Percentiles rank a stretch among this genome's conserved stretches.
Conservation (phyloP, 2,329 filamentous ascomycete species). For the Lasiodiplodia sp. region DNA sequence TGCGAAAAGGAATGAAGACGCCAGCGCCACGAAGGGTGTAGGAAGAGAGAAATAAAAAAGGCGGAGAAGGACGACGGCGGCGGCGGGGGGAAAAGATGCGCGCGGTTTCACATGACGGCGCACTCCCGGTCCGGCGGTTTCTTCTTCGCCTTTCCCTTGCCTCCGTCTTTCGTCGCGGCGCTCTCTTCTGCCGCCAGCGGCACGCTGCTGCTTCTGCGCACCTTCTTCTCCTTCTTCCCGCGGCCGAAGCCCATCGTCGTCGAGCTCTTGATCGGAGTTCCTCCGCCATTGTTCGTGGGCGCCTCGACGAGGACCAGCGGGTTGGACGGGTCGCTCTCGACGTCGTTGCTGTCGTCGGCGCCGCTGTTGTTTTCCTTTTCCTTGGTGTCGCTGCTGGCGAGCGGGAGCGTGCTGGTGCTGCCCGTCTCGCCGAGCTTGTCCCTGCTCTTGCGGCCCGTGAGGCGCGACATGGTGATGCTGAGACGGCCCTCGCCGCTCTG, state of each 20-base stretch:
- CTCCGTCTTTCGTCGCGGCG: constrained; percentile 32
- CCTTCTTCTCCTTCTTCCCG: constrained; percentile 39
- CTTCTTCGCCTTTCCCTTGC: constrained; percentile 37
- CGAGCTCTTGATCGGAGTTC: constrained; percentile 36
- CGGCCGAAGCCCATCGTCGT: constrained; percentile 34
- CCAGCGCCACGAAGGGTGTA: not conserved
- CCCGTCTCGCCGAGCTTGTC: constrained; percentile 44
- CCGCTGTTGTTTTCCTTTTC: constrained; percentile 11
- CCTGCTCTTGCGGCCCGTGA: constrained; percentile 52
- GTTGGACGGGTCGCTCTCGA: constrained; percentile 18
- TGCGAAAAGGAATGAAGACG: not conserved
- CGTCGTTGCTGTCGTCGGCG: constrained; percentile 2
- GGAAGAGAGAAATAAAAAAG: not conserved
- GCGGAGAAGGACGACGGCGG: too few relatives aligned
- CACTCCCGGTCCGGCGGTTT: constrained; percentile 53
- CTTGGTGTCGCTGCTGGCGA: constrained; percentile 38
- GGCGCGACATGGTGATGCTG: constrained; percentile 49
- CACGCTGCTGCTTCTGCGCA: constrained; percentile 35
- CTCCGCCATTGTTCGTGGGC: constrained; percentile 19
- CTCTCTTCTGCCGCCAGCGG: constrained; percentile 28
- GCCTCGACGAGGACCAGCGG: constrained; percentile 29
- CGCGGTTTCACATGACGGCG: constrained; percentile 49
- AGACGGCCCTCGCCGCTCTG: constrained; percentile 51
- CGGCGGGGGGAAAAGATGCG: not conserved
- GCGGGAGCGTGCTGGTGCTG: constrained; percentile 7